phyloP scores from a whole-genome alignment of 768 basidiomycete species.

The Kwoniella botswanensis region DNA sequence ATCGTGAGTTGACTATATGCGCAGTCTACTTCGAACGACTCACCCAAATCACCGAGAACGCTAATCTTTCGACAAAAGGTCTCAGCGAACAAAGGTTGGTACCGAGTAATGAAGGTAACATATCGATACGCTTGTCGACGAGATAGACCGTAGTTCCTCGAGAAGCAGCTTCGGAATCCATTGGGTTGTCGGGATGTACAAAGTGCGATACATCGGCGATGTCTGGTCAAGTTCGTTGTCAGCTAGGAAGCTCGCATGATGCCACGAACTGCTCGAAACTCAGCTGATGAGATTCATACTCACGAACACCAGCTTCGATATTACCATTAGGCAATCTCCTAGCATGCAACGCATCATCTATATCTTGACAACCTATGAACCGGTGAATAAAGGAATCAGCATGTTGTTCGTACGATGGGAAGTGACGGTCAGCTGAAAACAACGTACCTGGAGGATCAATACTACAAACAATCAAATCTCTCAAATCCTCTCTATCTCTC shows the following conservation, averaged over 20 bases:
- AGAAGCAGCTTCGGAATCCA: slow-evolving; percentile 95
- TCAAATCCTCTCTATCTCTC: slow-evolving; percentile 84
- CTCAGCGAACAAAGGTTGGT: slow-evolving; percentile 94
- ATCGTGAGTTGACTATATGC: neutral
- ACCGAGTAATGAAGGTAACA: slow-evolving; percentile 90
- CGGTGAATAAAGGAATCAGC: slow-evolving; percentile 5
- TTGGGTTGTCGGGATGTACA: slow-evolving; percentile 86
- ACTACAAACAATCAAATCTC: slow-evolving; percentile 85
- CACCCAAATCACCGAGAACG: slow-evolving; percentile 96
- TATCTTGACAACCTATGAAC: slow-evolving; percentile 85
- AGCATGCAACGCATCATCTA: slow-evolving; percentile 96
- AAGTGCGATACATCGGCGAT: slow-evolving; percentile 99
- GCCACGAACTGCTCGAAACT: too few relatives aligned
- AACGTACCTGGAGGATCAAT: slow-evolving; percentile 89
- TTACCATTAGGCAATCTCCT: slow-evolving; percentile 84
- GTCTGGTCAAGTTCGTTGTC: slow-evolving; percentile 63
- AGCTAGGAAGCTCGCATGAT: slow-evolving; percentile 8
- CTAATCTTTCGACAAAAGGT: slow-evolving; percentile 89
- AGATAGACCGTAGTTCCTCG: slow-evolving; percentile 97
- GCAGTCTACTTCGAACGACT: slow-evolving; percentile 21
- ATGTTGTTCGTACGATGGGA: too few relatives aligned
- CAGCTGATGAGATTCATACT: slow-evolving; percentile 60
- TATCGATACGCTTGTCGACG: slow-evolving; percentile 97
- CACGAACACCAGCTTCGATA: slow-evolving; percentile 96
- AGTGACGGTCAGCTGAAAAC: neutral